Evolutionary conservation across 106 monocot species (phyloP).

Genomic region (Hemerocallis citrina): DNA sequence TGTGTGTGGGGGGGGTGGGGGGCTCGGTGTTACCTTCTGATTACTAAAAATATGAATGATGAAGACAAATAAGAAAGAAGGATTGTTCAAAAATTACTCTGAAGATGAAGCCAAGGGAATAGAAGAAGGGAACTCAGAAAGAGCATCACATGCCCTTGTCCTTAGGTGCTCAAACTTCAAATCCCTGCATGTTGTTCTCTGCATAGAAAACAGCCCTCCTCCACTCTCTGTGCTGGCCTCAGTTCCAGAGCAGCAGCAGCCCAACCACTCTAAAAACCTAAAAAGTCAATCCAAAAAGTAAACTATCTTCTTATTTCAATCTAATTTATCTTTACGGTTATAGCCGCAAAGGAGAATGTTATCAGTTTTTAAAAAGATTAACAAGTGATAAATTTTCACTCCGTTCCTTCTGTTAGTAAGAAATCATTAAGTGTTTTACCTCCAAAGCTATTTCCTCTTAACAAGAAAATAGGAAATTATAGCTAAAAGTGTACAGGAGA

Average conservation of each 20-base stretch:
- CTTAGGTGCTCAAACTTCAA: slow-evolving; percentile 22
- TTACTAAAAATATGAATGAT: not conserved
- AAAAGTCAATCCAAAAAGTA: not conserved
- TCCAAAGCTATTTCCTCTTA: too few relatives aligned
- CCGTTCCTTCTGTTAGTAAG: too few relatives aligned
- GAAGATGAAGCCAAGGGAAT: slow-evolving; percentile 42
- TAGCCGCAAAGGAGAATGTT: too few relatives aligned
- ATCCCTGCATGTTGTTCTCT: slow-evolving; percentile 35
- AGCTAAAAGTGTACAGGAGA: too few relatives aligned
- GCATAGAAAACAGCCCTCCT: slow-evolving; percentile 5
- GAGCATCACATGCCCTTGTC: slow-evolving; percentile 38
- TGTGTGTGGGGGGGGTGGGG: not conserved
- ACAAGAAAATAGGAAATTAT: too few relatives aligned
- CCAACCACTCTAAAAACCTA: slow-evolving; percentile 37
- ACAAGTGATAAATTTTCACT: too few relatives aligned
- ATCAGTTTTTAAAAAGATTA: too few relatives aligned
- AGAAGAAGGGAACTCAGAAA: slow-evolving; percentile 33
- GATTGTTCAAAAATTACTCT: not conserved
- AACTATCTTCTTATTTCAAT: too few relatives aligned
- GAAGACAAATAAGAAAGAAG: not conserved
- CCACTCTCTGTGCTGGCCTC: slow-evolving; percentile 5
- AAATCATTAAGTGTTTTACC: too few relatives aligned
- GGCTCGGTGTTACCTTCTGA: not conserved
- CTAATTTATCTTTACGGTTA: too few relatives aligned
- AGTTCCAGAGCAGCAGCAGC: slow-evolving; percentile 52